These are phyloP conservation scores for Penicillium sp. DNA, from an alignment of 2,329 filamentous ascomycete genomes.

Conservation along the genomic window DNA sequence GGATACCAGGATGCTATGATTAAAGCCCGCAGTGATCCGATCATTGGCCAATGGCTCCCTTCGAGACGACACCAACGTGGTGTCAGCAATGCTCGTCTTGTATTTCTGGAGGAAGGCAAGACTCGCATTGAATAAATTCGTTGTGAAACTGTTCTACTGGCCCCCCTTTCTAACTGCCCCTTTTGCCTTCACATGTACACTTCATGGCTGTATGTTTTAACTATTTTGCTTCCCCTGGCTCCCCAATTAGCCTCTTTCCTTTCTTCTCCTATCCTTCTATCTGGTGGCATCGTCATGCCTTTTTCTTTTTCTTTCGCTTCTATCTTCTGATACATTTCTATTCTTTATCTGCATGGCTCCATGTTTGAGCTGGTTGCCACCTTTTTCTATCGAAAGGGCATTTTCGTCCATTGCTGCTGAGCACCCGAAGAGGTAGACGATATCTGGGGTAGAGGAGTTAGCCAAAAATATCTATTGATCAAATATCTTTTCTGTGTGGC, in stretches of 20 bases:
- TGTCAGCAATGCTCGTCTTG: conserved; percentile 75
- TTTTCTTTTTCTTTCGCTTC: not conserved
- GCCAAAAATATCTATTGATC: not conserved
- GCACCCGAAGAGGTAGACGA: conserved; percentile 8
- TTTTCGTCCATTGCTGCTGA: not conserved
- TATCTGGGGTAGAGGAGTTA: conserved; percentile 1
- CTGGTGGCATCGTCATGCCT: not conserved
- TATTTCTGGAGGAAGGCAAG: conserved; percentile 93
- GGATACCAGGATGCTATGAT: conserved; percentile 83
- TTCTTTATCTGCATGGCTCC: not conserved
- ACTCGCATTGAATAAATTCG: conserved; percentile 76
- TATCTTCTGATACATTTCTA: not conserved
- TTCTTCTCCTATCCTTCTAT: not conserved
- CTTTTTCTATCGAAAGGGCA: not conserved
- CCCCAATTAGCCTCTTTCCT: conserved; percentile 4
- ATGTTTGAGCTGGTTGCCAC: not conserved
- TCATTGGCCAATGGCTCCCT: conserved; percentile 72
- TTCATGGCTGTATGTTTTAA: conserved; percentile 24
- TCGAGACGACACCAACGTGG: conserved; percentile 71
- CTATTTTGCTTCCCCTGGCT: conserved; percentile 6
- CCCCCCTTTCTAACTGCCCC: not conserved
- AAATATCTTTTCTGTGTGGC: not conserved
- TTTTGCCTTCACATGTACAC: conserved; percentile 10
- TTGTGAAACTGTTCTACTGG: not conserved
- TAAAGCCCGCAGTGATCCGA: conserved; percentile 76